A percentile compares a stretch with the other conserved stretches of the same genome.
Evolutionary conservation across 495 filamentous ascomycete genomes (phyloP).

Genomic region (Neurospora sp.): DNA sequence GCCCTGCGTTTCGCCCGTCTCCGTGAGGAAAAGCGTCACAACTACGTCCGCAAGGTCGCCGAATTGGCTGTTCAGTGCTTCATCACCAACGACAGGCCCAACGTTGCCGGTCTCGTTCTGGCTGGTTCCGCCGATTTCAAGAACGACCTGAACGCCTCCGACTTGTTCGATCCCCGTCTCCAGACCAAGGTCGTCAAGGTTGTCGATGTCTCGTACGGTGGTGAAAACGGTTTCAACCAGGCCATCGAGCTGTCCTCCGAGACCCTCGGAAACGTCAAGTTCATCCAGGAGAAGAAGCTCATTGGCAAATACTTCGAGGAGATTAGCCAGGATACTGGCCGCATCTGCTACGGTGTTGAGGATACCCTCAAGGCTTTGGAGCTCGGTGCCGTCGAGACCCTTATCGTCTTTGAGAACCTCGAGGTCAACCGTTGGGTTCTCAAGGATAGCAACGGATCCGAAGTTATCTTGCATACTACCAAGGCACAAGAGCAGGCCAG

Average conservation of each 20-base stretch:
- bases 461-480: conserved; percentile 74
- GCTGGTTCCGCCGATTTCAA: conserved; percentile 99
- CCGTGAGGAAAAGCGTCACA: conserved; percentile 99
- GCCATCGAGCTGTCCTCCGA: conserved; percentile 91
- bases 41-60: conserved; percentile 97
- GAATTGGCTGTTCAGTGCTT: conserved; percentile 97
- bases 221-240: conserved; percentile 99
- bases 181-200: conserved; percentile 96
- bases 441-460: conserved; percentile 59
- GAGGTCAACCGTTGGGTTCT: conserved; percentile 86
- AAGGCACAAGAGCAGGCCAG: conserved; percentile 68
- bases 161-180: conserved; percentile 89
- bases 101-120: conserved; percentile 86
- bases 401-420: conserved; percentile 97
- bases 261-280: conserved; percentile 98
- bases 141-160: conserved; percentile 94
- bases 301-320: conserved; percentile 98
- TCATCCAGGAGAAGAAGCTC: conserved; percentile 99
- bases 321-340: conserved; percentile 92
- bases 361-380: conserved; percentile 97
- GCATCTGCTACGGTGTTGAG: conserved; percentile 93
- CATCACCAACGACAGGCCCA: conserved; percentile 95
- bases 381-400: conserved; percentile 81
- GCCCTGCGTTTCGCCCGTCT: conserved; percentile 98
- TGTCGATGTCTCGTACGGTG: conserved; percentile 96